Conservation (phyloP, 495 filamentous ascomycete species). For the Cairneyella variabilis region DNA sequence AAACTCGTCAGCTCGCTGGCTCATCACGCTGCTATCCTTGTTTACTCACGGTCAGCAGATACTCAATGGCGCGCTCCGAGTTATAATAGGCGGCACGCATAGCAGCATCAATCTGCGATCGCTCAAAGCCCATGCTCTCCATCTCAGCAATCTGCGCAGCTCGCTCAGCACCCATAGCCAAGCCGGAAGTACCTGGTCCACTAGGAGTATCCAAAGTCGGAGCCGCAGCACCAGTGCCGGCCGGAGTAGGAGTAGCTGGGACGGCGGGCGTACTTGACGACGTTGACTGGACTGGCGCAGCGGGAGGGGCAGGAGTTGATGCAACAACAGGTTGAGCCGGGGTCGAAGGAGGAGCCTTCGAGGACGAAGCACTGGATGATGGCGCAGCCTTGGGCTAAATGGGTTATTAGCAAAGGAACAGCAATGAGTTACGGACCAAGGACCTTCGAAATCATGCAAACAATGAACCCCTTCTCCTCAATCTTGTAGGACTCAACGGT, state of each 20-base stretch:
- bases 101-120: conserved; percentile 81
- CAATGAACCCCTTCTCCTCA: conserved; percentile 98
- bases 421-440: neutral
- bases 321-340: conserved; percentile 63
- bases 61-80: conserved; percentile 95
- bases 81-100: conserved; percentile 97
- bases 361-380: conserved; percentile 15
- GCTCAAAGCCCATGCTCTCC: conserved; percentile 92
- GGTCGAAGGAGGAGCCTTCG: conserved; percentile 67
- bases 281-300: conserved; percentile 45
- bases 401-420: conserved; percentile 21
- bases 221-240: conserved; percentile 38
- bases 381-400: conserved; percentile 19
- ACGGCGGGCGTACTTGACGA: conserved; percentile 40
- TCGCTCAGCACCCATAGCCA: conserved; percentile 78
- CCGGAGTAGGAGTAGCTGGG: conserved; percentile 63
- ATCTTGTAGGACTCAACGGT: conserved; percentile 95
- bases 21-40: neutral
- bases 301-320: conserved; percentile 53
- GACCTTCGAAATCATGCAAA: conserved; percentile 97
- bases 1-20: conserved; percentile 18
- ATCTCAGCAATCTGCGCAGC: conserved; percentile 88
- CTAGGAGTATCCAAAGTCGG: conserved; percentile 35
- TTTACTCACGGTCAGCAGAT: conserved; percentile 74
- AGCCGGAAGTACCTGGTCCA: conserved; percentile 73